Base-by-base conservation (phyloP, 805 yeast species). In the Cyberlindnera americana region DNA sequence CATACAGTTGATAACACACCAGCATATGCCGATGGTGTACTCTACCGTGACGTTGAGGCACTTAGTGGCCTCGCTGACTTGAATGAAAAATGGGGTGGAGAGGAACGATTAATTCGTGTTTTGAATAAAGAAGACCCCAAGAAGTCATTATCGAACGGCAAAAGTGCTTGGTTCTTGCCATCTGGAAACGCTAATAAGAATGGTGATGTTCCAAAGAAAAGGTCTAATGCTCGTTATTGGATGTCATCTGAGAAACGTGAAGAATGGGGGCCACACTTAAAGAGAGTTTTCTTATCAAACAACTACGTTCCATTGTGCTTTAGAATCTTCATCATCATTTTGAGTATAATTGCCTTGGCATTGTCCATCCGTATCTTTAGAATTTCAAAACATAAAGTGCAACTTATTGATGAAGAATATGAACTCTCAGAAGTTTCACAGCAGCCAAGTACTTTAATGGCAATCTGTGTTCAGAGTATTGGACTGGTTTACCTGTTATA, bases 391-490 rank as follows among this genome's bases (percentile, higher is more conserved):
- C 40, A 54, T 40, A 56, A 38, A 18, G 47, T 45, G 21, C 54
- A 25, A 33, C 37, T 22, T 36, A 41, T 25, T 5, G 39, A 24
- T 12, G 30, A 27, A 6, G 39, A 34, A 3, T 30, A 33, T 18
- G 47, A 48, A 9, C 32, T 46, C 1, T 44, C 47, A 4, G 56
- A 64, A 11, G 62, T 86, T 7, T 67, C 73, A 7, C 95, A 85
- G 56, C 89, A 85, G 54, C 83, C 99, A 14, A 82, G 95, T 51
- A 86, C 98, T 0, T 80, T 90, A 32, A 88, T 93, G 95, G 93
- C 97, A 4, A 74, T 93, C 3, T 79, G 79, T 37, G 95, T 91
- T 4, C 91, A 89, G 54, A 67, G 87, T 21, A 69, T 80, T 46
- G 95, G 96, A 3, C 63, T 87, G 19, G 73, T 78, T 0, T 93